These are phyloP conservation scores for Leucocoprinus sp. DNA, from an alignment of 768 basidiomycete species.

Conservation along the genomic window DNA sequence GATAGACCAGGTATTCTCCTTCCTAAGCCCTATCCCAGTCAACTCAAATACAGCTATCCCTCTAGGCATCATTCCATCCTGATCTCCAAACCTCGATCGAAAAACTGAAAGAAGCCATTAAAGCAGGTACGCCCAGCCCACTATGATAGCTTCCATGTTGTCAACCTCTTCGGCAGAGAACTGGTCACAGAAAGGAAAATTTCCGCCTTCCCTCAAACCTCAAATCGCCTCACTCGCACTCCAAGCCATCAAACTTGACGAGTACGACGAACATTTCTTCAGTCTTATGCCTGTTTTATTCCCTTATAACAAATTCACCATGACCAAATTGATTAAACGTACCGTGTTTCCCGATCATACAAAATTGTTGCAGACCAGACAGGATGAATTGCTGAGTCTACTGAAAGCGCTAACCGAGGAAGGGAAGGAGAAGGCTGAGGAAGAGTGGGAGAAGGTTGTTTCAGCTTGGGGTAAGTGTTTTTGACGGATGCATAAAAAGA, in stretches of 20 bases:
- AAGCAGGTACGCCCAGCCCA: slow-evolving; percentile 33
- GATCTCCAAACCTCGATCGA: slow-evolving; percentile 57
- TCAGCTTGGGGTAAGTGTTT: slow-evolving; percentile 52
- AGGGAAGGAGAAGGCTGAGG: slow-evolving; percentile 59
- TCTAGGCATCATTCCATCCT: slow-evolving; percentile 60
- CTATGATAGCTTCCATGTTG: not conserved
- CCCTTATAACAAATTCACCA: slow-evolving; percentile 93
- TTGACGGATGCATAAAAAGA: slow-evolving; percentile 26
- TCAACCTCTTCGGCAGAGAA: slow-evolving; percentile 37
- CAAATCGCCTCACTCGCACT: slow-evolving; percentile 62
- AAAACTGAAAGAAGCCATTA: slow-evolving; percentile 51
- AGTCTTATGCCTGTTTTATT: slow-evolving; percentile 80
- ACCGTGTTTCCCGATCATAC: slow-evolving; percentile 76
- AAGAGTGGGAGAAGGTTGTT: slow-evolving; percentile 71
- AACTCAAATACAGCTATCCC: not conserved
- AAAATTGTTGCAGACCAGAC: slow-evolving; percentile 53
- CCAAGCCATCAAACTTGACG: slow-evolving; percentile 72
- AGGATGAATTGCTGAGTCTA: slow-evolving; percentile 59
- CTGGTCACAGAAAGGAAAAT: slow-evolving; percentile 82
- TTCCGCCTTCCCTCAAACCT: slow-evolving; percentile 76
- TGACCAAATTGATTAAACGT: slow-evolving; percentile 90
- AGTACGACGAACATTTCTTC: slow-evolving; percentile 92
- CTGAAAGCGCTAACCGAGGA: slow-evolving; percentile 54
- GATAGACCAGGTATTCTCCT: slow-evolving; percentile 54
- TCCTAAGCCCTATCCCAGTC: not conserved